These are phyloP conservation scores for Blastobotrys malaysiensis DNA, from an alignment of 1,139 yeast genomes.

Conservation along the genomic window DNA sequence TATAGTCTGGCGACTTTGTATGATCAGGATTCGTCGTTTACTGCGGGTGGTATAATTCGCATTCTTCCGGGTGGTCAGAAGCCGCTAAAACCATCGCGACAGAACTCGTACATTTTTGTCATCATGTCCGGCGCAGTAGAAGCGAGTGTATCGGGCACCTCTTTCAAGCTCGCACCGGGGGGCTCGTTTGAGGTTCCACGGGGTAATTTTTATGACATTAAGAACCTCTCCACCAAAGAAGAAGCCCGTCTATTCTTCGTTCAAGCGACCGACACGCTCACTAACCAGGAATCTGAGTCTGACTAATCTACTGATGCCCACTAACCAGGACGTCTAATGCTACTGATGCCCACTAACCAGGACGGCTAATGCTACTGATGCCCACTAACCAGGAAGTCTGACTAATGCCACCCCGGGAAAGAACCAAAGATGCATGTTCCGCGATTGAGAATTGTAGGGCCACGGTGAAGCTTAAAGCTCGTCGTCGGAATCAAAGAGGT, in stretches of 20 bases:
- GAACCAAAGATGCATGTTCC: no score
- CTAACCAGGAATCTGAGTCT: slow-evolving; percentile 13
- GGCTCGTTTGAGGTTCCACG: slow-evolving; percentile 80
- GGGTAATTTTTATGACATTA: slow-evolving; percentile 62
- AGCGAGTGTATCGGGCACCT: slow-evolving; percentile 55
- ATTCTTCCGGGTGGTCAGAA: slow-evolving; percentile 56
- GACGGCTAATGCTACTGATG: no score
- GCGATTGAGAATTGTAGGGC: no score
- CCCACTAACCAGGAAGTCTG: no score
- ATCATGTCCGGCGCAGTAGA: slow-evolving; percentile 68
- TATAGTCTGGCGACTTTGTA: slow-evolving; percentile 64
- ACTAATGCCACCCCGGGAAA: no score
- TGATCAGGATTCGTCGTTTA: slow-evolving; percentile 56
- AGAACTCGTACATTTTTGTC: slow-evolving; percentile 67
- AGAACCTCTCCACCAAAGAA: slow-evolving; percentile 47
- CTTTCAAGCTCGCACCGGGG: slow-evolving; percentile 62
- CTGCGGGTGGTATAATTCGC: slow-evolving; percentile 73
- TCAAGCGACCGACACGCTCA: slow-evolving; percentile 48
- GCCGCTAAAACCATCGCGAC: slow-evolving; percentile 56
- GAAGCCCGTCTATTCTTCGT: slow-evolving; percentile 69
- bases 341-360: no score
- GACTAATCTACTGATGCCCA: not conserved
- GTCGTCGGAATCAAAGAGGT: slow-evolving; percentile 26
- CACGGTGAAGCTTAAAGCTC: slow-evolving; percentile 14
- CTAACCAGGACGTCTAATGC: no score